phyloP scores from a whole-genome alignment of 2,329 filamentous ascomycete species.

The Talaromyces atroroseus region DNA sequence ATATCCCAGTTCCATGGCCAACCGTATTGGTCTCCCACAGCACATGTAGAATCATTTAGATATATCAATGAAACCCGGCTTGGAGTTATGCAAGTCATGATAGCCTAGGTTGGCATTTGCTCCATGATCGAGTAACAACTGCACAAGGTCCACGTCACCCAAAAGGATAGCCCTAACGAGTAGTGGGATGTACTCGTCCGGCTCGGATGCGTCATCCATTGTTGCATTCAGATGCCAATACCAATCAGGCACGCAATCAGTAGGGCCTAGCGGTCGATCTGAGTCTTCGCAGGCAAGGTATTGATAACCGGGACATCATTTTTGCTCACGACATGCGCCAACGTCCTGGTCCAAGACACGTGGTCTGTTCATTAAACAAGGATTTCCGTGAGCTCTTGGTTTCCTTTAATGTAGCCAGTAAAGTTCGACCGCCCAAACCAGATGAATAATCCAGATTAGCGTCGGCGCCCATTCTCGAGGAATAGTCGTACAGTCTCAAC shows the following conservation, averaged over 20 bases:
- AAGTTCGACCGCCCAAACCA: neutral
- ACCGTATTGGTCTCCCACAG: slow-evolving; percentile 1
- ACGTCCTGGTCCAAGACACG: neutral
- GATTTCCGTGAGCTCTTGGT: neutral
- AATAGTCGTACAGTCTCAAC: slow-evolving; percentile 2
- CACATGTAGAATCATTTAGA: neutral
- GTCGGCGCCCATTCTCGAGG: slow-evolving; percentile 3
- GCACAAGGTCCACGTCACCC: neutral
- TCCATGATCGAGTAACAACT: neutral
- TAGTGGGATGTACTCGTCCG: neutral
- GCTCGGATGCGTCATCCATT: neutral
- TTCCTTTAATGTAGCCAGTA: slow-evolving; percentile 1
- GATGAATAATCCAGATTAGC: neutral
- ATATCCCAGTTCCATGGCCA: slow-evolving; percentile 1
- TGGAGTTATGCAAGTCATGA: neutral
- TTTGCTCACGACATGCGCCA: neutral
- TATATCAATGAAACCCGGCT: neutral
- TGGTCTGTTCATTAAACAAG: slow-evolving; percentile 1
- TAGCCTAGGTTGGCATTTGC: slow-evolving; percentile 1
- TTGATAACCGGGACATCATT: slow-evolving; percentile 3
- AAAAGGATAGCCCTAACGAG: neutral
- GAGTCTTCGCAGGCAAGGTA: neutral
- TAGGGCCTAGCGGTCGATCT: neutral
- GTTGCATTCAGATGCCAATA: neutral
- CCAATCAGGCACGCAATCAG: neutral